These are phyloP conservation scores for Fusarium ramigenum DNA, from an alignment of 2,329 filamentous ascomycete species.

Conservation along the genomic window DNA sequence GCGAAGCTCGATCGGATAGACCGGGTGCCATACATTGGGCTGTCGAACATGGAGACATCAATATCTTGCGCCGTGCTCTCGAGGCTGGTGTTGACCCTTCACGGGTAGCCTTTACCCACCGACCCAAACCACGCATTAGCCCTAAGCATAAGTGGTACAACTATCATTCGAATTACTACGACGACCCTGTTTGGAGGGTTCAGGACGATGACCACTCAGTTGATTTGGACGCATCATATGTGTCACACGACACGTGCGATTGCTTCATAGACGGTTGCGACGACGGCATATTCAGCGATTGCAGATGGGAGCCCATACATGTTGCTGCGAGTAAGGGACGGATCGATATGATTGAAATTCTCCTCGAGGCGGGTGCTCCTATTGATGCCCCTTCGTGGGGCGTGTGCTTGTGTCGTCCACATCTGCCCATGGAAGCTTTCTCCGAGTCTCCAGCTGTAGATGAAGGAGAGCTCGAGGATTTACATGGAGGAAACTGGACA, in stretches of 20 bases:
- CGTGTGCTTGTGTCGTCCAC: slow-evolving; percentile 40
- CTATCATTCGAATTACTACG: slow-evolving; percentile 41
- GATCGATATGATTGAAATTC: slow-evolving; percentile 40
- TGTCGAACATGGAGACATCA: slow-evolving; percentile 36
- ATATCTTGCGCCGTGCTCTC: slow-evolving; percentile 37
- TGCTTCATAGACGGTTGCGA: slow-evolving; percentile 42
- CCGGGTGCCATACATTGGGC: slow-evolving; percentile 43
- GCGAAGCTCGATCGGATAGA: slow-evolving; percentile 39
- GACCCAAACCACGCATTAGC: slow-evolving; percentile 40
- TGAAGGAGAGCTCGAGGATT: slow-evolving; percentile 41
- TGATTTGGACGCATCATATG: slow-evolving; percentile 39
- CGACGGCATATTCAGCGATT: slow-evolving; percentile 44
- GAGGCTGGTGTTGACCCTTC: slow-evolving; percentile 38
- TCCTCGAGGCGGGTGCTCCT: slow-evolving; percentile 37
- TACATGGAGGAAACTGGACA: slow-evolving; percentile 43
- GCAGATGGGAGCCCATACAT: slow-evolving; percentile 42
- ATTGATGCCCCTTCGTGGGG: slow-evolving; percentile 42
- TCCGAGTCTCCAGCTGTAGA: slow-evolving; percentile 39
- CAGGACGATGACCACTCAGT: slow-evolving; percentile 41
- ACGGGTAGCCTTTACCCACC: slow-evolving; percentile 40
- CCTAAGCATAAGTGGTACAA: slow-evolving; percentile 42
- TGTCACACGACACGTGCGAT: slow-evolving; percentile 38
- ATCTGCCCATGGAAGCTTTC: slow-evolving; percentile 41
- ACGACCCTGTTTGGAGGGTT: slow-evolving; percentile 39
- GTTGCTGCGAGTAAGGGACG: slow-evolving; percentile 42